Evolutionary conservation across 257 asterid genomes (phyloP).

Genomic region (Petunia secreta): DNA sequence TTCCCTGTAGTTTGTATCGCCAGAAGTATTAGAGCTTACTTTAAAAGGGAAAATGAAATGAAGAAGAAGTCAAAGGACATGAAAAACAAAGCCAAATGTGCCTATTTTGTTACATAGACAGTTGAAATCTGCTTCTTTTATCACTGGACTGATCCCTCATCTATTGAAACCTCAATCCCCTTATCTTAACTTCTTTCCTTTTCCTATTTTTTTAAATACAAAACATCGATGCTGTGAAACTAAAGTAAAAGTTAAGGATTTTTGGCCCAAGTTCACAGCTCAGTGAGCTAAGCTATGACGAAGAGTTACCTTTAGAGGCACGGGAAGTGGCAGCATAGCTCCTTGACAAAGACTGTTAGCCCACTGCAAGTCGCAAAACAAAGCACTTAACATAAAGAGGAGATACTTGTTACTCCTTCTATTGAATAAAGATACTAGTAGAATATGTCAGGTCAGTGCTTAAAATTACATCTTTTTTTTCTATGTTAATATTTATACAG

Average conservation of each 20-base stretch:
- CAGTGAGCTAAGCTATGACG: not conserved
- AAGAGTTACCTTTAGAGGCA: slow-evolving; percentile 78
- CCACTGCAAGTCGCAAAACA: slow-evolving; percentile 60
- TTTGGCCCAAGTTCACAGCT: not conserved
- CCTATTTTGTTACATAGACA: not conserved
- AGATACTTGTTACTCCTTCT: not conserved
- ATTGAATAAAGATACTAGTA: not conserved
- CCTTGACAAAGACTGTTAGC: slow-evolving; percentile 94
- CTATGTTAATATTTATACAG: not conserved
- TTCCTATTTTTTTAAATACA: not conserved
- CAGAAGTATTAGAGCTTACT: not conserved
- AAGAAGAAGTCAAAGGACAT: not conserved
- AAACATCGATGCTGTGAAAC: not conserved
- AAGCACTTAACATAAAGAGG: slow-evolving; percentile 14
- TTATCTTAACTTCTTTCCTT: not conserved
- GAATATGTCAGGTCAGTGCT: not conserved
- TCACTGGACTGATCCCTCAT: not conserved
- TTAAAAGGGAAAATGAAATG: not conserved
- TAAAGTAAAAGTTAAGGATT: not conserved
- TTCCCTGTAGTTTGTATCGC: not conserved
- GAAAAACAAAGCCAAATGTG: not conserved
- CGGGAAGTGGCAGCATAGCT: slow-evolving; percentile 83
- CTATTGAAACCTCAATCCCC: not conserved
- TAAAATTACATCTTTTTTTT: not conserved
- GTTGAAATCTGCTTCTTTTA: not conserved